Percentiles rank a stretch among this genome's conserved stretches.
Evolutionary conservation across 352 stramenopile species (phyloP).

Genomic region (Phytophthora tentaculata): DNA sequence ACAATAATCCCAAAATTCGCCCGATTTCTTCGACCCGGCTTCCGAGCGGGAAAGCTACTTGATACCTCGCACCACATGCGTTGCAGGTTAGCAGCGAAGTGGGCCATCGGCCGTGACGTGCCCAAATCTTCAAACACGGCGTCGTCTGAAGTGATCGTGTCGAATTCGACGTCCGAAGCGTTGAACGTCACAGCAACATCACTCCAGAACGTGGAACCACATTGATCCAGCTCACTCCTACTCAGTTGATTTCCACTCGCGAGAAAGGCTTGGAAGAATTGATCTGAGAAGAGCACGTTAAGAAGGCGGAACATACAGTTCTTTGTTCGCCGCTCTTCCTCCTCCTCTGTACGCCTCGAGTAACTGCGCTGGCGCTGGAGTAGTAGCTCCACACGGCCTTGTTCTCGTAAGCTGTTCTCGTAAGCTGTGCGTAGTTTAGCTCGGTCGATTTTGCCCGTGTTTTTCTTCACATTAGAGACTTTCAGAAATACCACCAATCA

Average conservation of each 20-base stretch:
- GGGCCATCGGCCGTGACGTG: background rate
- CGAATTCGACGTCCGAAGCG: too few relatives aligned
- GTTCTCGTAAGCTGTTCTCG: too few relatives aligned
- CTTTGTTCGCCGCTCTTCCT: too few relatives aligned
- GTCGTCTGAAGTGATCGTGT: constrained; percentile 4
- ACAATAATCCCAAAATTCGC: constrained; percentile 16
- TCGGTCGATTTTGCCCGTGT: too few relatives aligned
- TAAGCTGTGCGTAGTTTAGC: too few relatives aligned
- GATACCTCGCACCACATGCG: constrained; percentile 10
- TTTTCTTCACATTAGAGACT: too few relatives aligned
- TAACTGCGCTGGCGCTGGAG: too few relatives aligned
- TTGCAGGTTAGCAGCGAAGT: constrained; percentile 9
- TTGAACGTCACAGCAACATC: background rate
- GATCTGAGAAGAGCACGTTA: constrained; percentile 12
- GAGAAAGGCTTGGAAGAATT: constrained; percentile 5
- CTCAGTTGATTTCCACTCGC: background rate
- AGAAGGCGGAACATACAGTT: constrained; percentile 9
- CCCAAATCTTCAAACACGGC: constrained; percentile 5
- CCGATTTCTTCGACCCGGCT: too few relatives aligned
- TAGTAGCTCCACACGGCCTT: too few relatives aligned
- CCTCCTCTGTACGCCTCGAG: too few relatives aligned
- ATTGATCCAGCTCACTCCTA: background rate
- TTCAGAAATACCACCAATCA: too few relatives aligned
- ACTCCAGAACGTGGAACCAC: constrained; percentile 4
- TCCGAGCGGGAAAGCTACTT: constrained; percentile 9